phyloP scores from a whole-genome alignment of 73 alveolate species.

The Paramecium octaurelia region DNA sequence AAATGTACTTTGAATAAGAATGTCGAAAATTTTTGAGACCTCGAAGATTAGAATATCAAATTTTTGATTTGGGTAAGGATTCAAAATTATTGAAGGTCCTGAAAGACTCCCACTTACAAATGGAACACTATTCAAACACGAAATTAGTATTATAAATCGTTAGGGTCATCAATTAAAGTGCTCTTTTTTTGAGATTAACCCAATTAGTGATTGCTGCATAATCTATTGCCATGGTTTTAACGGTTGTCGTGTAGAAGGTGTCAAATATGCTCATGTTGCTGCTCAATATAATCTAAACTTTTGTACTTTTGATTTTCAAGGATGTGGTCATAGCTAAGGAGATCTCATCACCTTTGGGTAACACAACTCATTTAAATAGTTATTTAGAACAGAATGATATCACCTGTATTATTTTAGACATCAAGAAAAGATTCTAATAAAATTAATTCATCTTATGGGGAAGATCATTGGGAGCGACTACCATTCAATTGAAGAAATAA shows the following conservation, averaged over 20 bases:
- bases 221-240: slow-evolving; percentile 46
- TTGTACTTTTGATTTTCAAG: slow-evolving; percentile 39
- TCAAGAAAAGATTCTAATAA: background rate
- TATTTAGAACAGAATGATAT: slow-evolving; percentile 14
- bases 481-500: background rate
- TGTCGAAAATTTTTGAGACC: slow-evolving; percentile 39
- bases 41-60: background rate
- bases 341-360: slow-evolving; percentile 28
- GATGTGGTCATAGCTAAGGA: slow-evolving; percentile 35
- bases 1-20: background rate
- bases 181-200: background rate
- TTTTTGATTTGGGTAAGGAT: background rate
- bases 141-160: background rate
- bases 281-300: background rate
- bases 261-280: slow-evolving; percentile 19
- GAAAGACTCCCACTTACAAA: background rate
- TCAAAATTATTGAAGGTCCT: background rate
- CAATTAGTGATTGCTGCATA: background rate
- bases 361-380: background rate
- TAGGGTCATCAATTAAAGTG: background rate
- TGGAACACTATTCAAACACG: background rate
- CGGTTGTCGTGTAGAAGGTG: slow-evolving; percentile 47
- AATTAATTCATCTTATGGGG: slow-evolving; percentile 34
- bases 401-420: background rate
- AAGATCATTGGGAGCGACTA: slow-evolving; percentile 46